Conservation (phyloP, 805 yeast species). For the Pachysolen tannophilus region DNA sequence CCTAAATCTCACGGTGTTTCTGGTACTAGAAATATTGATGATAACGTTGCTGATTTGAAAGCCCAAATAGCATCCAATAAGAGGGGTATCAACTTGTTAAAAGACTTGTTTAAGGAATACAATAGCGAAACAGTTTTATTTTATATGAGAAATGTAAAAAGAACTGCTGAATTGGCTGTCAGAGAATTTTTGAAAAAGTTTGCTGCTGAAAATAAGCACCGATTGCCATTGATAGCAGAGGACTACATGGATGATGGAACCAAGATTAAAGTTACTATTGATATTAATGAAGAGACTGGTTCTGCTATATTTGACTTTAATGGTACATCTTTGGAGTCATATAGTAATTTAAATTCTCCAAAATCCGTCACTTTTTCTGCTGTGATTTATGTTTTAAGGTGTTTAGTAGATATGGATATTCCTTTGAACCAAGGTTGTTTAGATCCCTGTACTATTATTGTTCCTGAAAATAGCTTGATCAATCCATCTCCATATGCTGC, state of each 20-base stretch:
- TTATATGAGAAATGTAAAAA: conserved; percentile 38
- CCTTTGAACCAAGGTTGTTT: conserved; percentile 51
- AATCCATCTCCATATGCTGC: conserved; percentile 37
- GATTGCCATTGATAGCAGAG: conserved; percentile 29
- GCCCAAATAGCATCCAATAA: conserved; percentile 47
- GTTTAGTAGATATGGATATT: conserved; percentile 39
- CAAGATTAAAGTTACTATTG: conserved; percentile 30
- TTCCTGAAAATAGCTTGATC: conserved; percentile 14
- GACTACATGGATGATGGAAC: conserved; percentile 48
- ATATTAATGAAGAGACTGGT: conserved; percentile 28
- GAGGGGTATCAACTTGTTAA: conserved; percentile 38
- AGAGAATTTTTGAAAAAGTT: conserved; percentile 22
- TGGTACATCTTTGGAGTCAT: conserved; percentile 38
- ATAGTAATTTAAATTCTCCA: conserved; percentile 44
- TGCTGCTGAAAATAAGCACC: conserved; percentile 32
- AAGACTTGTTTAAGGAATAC: conserved; percentile 35
- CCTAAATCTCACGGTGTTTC: conserved; percentile 41
- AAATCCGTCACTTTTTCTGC: conserved; percentile 43
- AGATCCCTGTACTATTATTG: conserved; percentile 30
- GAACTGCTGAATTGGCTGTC: conserved; percentile 41
- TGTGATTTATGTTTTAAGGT: conserved; percentile 40
- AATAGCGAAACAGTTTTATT: conserved; percentile 32
- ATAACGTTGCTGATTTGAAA: conserved; percentile 39
- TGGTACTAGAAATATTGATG: conserved; percentile 41
- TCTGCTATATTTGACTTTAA: conserved; percentile 37